Percentiles rank a stretch among this genome's conserved stretches.
Conservation (phyloP, 1,139 yeast species). For the Kodamaea sp. region DNA sequence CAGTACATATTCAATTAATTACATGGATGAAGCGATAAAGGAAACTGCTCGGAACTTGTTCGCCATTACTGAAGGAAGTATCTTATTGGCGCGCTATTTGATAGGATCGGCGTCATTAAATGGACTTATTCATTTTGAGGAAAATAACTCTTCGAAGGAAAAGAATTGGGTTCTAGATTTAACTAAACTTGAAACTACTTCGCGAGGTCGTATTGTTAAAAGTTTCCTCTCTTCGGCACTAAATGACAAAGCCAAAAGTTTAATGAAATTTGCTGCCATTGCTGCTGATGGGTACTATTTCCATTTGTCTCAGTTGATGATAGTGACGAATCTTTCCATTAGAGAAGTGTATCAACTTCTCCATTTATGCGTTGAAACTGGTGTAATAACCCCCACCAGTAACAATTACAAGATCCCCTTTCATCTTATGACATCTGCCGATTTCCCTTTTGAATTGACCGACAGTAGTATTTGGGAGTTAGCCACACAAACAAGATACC, state of each 20-base stretch:
- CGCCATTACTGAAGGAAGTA: conserved; percentile 17
- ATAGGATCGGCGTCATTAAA: conserved; percentile 9
- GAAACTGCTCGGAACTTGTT: conserved; percentile 8
- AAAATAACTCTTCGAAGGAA: conserved; percentile 7
- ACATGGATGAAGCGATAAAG: conserved; percentile 6
- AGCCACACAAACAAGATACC: conserved; percentile 34
- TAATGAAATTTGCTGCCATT: conserved; percentile 48
- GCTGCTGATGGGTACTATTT: conserved; percentile 44
- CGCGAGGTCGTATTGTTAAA: conserved; percentile 10
- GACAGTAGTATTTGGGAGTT: conserved; percentile 38
- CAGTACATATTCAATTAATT: background rate
- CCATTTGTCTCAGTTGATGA: conserved; percentile 43
- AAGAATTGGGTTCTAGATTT: conserved; percentile 16
- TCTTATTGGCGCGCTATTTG: conserved; percentile 16
- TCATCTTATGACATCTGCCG: conserved; percentile 32
- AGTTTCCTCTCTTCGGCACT: conserved; percentile 17
- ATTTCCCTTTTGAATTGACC: conserved; percentile 39
- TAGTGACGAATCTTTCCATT: conserved; percentile 37
- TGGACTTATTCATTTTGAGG: conserved; percentile 12
- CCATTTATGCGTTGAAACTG: conserved; percentile 34
- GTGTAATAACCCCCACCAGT: conserved; percentile 41
- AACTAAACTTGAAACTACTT: conserved; percentile 4
- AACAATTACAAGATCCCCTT: conserved; percentile 53
- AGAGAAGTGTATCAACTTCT: conserved; percentile 28
- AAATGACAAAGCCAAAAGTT: conserved; percentile 16